Base-by-base conservation (phyloP, 441 rosid genomes). In the Mallotus japonicus region DNA sequence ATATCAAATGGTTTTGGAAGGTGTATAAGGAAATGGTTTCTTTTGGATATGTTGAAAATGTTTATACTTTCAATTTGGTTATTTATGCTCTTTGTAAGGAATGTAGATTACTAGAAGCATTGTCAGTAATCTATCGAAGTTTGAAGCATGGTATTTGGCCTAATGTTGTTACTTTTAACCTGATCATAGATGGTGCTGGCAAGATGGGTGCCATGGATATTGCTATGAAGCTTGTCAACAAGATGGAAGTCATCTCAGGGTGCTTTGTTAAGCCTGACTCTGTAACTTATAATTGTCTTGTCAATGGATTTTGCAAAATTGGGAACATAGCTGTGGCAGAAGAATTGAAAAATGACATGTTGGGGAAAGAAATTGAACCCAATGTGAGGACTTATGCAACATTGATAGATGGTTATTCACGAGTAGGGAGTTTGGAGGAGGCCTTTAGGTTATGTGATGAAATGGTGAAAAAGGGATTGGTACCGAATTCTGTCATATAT, bases 351-450 rank as follows among this genome's bases (percentile, higher is more conserved):
- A 60, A 68, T 73, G 83, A 78, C 28, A 89, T 91, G 91, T 61
- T 81, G 62, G 84, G 69, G 78, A 80, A 77, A 34, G 88, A 84
- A 17, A 83, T 87, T 82, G 67, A 85, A 73, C 87, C 91, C 2
- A 90, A 92, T 82, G 90, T 87, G 76, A 90, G 89, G 78, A 89
- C 97, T 1, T 90, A 85, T 83, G 90, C 87, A 78, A 92, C 92
- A 0, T 67, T 92, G 79, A 86, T 92, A 6, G 89, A 92, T 76
- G 94, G 88, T 14, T 81, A 86, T 47, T 85, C 92, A 73, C 86
- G 85, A 80, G 61, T 70, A 14, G 77, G 83, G 75, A 83, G 71
- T 80, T 78, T 88, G 16, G 89, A 89, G 78, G 87, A 87, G 71
- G 91, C 86, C 0, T 79, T 79, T 63, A 67, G 80, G 81, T 71